Conservation (phyloP, 768 basidiomycete genomes). For the Psilocybe tampanensis region DNA sequence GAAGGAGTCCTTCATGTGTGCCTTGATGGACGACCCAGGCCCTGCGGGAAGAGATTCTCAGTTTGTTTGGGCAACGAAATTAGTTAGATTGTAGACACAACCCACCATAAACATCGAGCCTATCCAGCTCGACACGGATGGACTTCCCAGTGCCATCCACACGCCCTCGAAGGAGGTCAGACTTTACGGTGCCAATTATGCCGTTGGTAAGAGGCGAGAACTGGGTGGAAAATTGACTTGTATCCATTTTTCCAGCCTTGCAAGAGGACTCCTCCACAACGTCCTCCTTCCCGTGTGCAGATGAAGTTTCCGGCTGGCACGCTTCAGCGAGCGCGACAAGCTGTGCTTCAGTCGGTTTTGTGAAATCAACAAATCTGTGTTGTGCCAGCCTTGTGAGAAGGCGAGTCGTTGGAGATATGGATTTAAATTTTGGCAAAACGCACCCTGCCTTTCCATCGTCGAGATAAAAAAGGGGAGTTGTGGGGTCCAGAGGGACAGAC, state of each 20-base stretch:
- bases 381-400: no score
- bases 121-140: slow-evolving; percentile 40
- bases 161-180: slow-evolving; percentile 19
- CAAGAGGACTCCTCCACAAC: slow-evolving; percentile 30
- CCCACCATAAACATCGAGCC: slow-evolving; percentile 50
- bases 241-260: slow-evolving; percentile 43
- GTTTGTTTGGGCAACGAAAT: no score
- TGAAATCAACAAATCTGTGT: slow-evolving; percentile 38
- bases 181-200: slow-evolving; percentile 25
- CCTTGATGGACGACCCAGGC: slow-evolving; percentile 42
- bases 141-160: slow-evolving; percentile 1
- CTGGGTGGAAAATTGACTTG: slow-evolving; percentile 32
- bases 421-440: no score
- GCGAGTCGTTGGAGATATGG: no score
- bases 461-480: slow-evolving; percentile 12
- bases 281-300: slow-evolving; percentile 24
- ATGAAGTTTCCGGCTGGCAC: slow-evolving; percentile 26
- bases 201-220: slow-evolving; percentile 25
- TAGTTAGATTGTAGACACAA: background rate
- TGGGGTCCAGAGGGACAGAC: slow-evolving; percentile 3
- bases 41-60: slow-evolving; percentile 5
- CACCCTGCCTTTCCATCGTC: slow-evolving; percentile 1
- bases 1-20: slow-evolving; percentile 50
- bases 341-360: slow-evolving; percentile 1
- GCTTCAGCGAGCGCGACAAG: slow-evolving; percentile 15